Conservation (phyloP, 768 basidiomycete genomes). For the Termitomyces sp. region DNA sequence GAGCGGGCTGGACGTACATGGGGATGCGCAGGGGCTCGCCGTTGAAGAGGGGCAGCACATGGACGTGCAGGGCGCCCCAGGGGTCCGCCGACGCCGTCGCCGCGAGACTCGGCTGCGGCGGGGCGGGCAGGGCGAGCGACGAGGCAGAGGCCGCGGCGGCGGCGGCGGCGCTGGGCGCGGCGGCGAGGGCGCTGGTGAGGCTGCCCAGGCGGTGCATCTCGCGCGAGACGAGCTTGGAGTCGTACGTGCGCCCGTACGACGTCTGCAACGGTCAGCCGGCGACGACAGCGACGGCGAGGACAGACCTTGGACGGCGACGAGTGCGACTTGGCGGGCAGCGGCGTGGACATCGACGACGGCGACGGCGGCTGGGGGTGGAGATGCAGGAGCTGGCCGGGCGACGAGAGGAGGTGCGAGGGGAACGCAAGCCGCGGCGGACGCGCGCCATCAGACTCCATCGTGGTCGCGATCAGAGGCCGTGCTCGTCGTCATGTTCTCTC, state of each 20-base stretch:
- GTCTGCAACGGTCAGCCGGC: constrained; percentile 23
- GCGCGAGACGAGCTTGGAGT: constrained; percentile 72
- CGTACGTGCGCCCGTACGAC: constrained; percentile 69
- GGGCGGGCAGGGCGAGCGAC: constrained; percentile 35
- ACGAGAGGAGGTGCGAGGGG: not conserved
- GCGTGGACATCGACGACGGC: constrained; percentile 28
- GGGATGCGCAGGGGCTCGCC: constrained; percentile 81
- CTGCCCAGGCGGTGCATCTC: constrained; percentile 84
- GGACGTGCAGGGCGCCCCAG: constrained; percentile 80
- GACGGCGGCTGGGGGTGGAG: constrained; percentile 15
- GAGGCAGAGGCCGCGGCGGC: constrained; percentile 47
- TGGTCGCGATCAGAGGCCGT: not conserved
- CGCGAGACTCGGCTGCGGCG: constrained; percentile 33
- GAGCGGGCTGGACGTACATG: constrained; percentile 47
- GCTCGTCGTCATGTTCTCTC: not conserved
- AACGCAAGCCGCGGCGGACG: not conserved
- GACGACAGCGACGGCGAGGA: too few species aligned
- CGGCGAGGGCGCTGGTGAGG: constrained; percentile 46
- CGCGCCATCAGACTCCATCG: not conserved
- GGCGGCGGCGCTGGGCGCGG: constrained; percentile 37
- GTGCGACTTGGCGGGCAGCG: constrained; percentile 33
- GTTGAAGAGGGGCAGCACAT: constrained; percentile 89
- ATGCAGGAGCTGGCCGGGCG: not conserved
- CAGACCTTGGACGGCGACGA: constrained; percentile 48
- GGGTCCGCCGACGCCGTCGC: constrained; percentile 55